Percentiles rank a stretch among this genome's conserved stretches.
phyloP scores from a whole-genome alignment of 306 rosid genomes.

The Sophora flavescens region DNA sequence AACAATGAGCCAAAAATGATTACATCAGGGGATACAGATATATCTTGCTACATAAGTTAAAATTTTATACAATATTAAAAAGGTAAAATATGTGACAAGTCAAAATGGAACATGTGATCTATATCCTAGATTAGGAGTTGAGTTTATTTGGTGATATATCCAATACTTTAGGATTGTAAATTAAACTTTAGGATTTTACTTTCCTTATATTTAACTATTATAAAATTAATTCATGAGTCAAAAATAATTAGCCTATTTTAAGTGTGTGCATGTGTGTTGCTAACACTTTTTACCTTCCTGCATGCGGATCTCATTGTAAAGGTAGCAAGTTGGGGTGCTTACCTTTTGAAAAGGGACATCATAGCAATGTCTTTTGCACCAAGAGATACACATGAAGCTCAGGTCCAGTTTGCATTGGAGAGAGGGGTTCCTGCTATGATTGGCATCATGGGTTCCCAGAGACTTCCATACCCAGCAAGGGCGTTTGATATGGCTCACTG shows the following conservation, averaged over 20 bases:
- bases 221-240: background rate
- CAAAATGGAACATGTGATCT: too few relatives aligned
- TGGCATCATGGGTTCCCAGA: conserved; percentile 85
- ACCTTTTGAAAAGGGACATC: conserved; percentile 80
- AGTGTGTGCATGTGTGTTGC: background rate
- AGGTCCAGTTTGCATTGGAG: conserved; percentile 94
- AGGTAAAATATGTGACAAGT: too few relatives aligned
- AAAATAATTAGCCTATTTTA: background rate
- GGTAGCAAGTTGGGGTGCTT: conserved; percentile 99
- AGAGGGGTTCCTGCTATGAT: conserved; percentile 99
- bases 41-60: too few relatives aligned
- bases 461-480: conserved; percentile 92
- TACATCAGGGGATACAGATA: background rate
- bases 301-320: conserved; percentile 48
- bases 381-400: conserved; percentile 96
- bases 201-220: background rate
- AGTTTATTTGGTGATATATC: background rate
- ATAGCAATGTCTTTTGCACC: conserved; percentile 95
- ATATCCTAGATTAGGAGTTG: background rate
- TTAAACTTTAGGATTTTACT: conserved; percentile 12
- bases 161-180: background rate
- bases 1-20: background rate
- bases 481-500: conserved; percentile 99
- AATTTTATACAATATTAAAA: too few relatives aligned
- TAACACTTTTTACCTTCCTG: conserved; percentile 25